phyloP scores from a whole-genome alignment of 805 yeast genomes.

The Grigorovia yakushimaensis region DNA sequence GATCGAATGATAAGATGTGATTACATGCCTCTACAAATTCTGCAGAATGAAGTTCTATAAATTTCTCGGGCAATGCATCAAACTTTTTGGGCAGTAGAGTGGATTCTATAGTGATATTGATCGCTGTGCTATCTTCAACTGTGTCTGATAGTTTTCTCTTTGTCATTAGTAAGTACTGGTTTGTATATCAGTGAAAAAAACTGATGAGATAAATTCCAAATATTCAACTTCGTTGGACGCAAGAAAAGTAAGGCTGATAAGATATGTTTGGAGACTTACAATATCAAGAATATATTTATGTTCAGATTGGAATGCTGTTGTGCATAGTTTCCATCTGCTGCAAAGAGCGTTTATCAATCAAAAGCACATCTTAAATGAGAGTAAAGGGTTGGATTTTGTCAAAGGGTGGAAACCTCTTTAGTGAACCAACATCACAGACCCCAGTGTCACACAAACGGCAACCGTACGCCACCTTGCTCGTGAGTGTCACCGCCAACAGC shows the following conservation, averaged over 20 bases:
- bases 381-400: too few species aligned
- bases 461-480: too few species aligned
- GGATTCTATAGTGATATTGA: background rate
- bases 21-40: slow-evolving; percentile 30
- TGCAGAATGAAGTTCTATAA: slow-evolving; percentile 20
- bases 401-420: too few species aligned
- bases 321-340: too few species aligned
- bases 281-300: too few species aligned
- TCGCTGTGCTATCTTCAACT: background rate
- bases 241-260: background rate
- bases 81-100: background rate
- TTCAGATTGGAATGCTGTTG: too few species aligned
- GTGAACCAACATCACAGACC: too few species aligned
- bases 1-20: slow-evolving; percentile 30
- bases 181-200: background rate
- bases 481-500: too few species aligned
- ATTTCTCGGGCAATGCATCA: slow-evolving; percentile 17
- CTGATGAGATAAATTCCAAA: background rate
- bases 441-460: too few species aligned
- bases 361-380: too few species aligned
- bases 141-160: background rate
- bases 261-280: too few species aligned
- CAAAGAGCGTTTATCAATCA: too few species aligned
- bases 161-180: background rate
- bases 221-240: background rate